These are phyloP conservation scores for Moricandia arvensis DNA, from an alignment of 345 rosid species.

Conservation along the genomic window DNA sequence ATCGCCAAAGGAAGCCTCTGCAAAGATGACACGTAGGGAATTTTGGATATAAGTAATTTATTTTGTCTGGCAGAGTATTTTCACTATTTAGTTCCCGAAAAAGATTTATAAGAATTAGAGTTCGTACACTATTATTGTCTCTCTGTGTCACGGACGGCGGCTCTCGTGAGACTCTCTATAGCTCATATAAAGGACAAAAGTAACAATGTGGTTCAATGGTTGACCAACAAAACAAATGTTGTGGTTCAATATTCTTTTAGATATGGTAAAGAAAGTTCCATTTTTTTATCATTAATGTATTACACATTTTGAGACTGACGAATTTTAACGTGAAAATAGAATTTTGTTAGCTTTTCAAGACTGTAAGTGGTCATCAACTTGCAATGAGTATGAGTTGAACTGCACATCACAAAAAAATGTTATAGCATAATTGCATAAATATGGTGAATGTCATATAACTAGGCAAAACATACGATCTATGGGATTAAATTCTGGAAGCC, in stretches of 20 bases:
- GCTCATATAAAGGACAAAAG: background rate
- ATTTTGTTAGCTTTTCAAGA: background rate
- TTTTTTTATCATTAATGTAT: background rate
- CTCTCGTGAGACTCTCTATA: constrained; percentile 19
- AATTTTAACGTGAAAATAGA: background rate
- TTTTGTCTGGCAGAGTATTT: constrained; percentile 19
- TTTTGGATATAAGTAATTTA: background rate
- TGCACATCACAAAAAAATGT: background rate
- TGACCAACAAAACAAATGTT: background rate
- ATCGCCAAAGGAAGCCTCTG: background rate
- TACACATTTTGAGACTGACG: background rate
- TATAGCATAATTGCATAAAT: background rate
- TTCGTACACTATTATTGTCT: constrained; percentile 22
- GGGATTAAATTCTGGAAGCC: background rate
- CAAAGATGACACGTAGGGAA: constrained; percentile 1
- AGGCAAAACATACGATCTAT: background rate
- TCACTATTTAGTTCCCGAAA: constrained; percentile 8
- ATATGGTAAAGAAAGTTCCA: background rate
- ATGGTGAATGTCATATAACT: background rate
- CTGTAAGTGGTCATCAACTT: background rate
- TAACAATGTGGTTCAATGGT: background rate
- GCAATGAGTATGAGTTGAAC: background rate
- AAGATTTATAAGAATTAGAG: constrained; percentile 19
- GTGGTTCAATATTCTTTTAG: background rate
- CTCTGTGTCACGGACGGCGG: constrained; percentile 31